Conservation (phyloP, 495 filamentous ascomycete species). For the Penicillium goetzii region DNA sequence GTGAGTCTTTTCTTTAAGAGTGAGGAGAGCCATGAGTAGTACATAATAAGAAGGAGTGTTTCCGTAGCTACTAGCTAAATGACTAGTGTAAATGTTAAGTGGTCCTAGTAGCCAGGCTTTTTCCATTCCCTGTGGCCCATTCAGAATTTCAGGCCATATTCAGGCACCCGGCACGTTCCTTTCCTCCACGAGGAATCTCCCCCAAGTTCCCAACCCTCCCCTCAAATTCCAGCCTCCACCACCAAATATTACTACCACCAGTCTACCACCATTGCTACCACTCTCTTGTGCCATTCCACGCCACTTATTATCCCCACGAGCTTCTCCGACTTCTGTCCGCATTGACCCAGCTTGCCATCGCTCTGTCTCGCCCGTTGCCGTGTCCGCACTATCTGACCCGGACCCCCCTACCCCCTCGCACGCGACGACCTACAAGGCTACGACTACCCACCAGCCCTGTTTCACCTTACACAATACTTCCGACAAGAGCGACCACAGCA, state of each 20-base stretch:
- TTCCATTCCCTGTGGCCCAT: too few relatives aligned
- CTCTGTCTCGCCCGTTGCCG: background rate
- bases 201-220: slow-evolving; percentile 28
- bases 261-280: background rate
- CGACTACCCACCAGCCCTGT: slow-evolving; percentile 3
- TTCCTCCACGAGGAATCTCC: slow-evolving; percentile 31
- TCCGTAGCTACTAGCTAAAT: too few relatives aligned
- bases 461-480: background rate
- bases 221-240: slow-evolving; percentile 18
- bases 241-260: slow-evolving; percentile 1
- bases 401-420: background rate
- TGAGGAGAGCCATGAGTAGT: background rate
- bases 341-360: background rate
- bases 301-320: background rate
- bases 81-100: too few relatives aligned
- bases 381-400: background rate
- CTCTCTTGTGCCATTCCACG: background rate
- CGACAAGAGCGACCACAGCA: background rate
- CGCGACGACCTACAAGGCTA: background rate
- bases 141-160: background rate
- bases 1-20: background rate
- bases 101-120: too few relatives aligned
- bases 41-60: background rate
- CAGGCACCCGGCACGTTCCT: slow-evolving; percentile 25
- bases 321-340: background rate